Conservation (phyloP, 1,284 basidiomycete genomes). For the Austroboletus novae-zelandiae region DNA sequence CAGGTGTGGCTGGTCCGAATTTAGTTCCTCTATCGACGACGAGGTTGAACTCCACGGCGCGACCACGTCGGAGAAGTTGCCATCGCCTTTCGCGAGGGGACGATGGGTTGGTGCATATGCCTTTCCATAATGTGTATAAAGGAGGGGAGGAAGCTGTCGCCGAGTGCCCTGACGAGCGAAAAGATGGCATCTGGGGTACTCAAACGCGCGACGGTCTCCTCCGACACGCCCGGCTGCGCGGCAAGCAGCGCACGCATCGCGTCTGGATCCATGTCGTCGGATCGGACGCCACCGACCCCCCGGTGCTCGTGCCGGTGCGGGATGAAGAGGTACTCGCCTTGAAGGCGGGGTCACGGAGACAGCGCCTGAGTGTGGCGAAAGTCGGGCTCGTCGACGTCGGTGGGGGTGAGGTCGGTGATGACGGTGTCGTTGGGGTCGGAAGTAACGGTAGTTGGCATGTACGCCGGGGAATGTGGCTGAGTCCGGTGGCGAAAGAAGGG, state of each 20-base stretch:
- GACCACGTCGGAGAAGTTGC: conserved; percentile 84
- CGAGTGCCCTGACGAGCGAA: conserved; percentile 63
- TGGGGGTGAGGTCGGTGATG: conserved; percentile 77
- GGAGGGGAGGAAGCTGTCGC: conserved; percentile 76
- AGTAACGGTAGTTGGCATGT: conserved; percentile 96
- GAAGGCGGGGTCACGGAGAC: conserved; percentile 63
- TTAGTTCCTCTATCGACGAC: conserved; percentile 82
- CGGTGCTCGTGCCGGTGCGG: conserved; percentile 83
- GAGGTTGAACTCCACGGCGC: conserved; percentile 92
- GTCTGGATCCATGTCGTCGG: conserved; percentile 78
- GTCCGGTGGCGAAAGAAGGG: conserved; percentile 88
- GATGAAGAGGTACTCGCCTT: conserved; percentile 93
- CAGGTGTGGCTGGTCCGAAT: conserved; percentile 86
- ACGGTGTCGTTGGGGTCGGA: conserved; percentile 31
- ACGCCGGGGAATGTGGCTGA: conserved; percentile 88
- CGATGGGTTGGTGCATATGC: conserved; percentile 51
- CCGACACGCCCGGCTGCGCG: conserved; percentile 37
- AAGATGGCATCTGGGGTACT: conserved; percentile 57
- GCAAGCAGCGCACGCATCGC: conserved; percentile 38
- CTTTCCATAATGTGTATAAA: conserved; percentile 76
- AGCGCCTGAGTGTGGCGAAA: conserved; percentile 67
- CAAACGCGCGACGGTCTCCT: conserved; percentile 46
- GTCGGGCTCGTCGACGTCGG: conserved; percentile 86
- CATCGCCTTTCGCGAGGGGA: conserved; percentile 57
- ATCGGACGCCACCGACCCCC: conserved; percentile 95